Conservation (phyloP, 441 rosid species). For the Syzygium syzygioides region DNA sequence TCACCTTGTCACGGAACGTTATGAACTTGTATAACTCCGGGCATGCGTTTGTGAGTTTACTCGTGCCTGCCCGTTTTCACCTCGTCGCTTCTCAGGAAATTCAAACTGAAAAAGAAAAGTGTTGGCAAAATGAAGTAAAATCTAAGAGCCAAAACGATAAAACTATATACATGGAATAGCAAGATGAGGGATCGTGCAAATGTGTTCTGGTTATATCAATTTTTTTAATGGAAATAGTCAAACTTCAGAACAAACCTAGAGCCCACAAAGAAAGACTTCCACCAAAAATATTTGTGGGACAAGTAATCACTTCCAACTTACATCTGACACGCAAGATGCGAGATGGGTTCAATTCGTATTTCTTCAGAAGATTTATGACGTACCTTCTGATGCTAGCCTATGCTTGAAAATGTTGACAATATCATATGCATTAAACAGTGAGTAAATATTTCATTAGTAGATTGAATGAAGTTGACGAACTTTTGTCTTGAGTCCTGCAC, state of each 20-base stretch:
- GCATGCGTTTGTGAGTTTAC: neutral
- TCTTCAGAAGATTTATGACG: neutral
- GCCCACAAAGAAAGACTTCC: neutral
- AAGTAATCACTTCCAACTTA: neutral
- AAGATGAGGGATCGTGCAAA: neutral
- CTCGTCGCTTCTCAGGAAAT: neutral
- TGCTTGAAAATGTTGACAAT: neutral
- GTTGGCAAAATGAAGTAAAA: neutral
- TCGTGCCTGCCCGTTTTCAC: neutral
- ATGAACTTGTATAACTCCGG: no score
- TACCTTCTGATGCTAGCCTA: neutral
- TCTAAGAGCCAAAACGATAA: neutral
- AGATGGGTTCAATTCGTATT: neutral
- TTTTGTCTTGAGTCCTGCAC: neutral
- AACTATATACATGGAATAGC: neutral
- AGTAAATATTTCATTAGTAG: neutral
- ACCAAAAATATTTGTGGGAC: neutral
- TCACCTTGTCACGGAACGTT: neutral
- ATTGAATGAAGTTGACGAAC: neutral
- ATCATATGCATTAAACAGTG: neutral
- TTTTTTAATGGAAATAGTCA: neutral
- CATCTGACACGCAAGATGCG: neutral
- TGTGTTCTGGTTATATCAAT: neutral
- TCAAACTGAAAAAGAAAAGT: neutral
- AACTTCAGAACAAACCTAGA: neutral